A percentile compares a stretch with the other conserved stretches of the same genome.
Evolutionary conservation across 2,329 filamentous ascomycete genomes (phyloP).

Genomic region (Pestalotiopsis sp.): DNA sequence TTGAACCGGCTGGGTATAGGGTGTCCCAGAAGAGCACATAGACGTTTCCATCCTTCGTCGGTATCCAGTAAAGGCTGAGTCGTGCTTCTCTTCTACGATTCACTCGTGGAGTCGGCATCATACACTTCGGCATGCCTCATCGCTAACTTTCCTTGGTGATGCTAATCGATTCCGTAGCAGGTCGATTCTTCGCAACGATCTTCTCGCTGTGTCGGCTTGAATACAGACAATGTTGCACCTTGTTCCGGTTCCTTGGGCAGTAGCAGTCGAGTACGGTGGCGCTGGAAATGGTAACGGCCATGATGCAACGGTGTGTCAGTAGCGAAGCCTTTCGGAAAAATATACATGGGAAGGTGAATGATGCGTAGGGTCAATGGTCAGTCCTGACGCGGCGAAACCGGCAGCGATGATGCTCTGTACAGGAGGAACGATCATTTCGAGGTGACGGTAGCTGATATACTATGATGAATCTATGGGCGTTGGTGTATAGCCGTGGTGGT

Average conservation of each 20-base stretch:
- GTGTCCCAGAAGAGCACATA: conserved; percentile 29
- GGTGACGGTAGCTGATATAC: not conserved
- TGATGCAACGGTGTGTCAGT: conserved; percentile 1
- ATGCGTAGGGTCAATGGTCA: conserved; percentile 24
- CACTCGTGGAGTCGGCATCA: conserved; percentile 39
- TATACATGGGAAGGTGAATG: not conserved
- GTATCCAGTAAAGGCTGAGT: conserved; percentile 48
- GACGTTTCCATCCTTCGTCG: conserved; percentile 40
- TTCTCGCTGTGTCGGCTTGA: no score
- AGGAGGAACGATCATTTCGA: conserved; percentile 30
- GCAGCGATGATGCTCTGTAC: conserved; percentile 30
- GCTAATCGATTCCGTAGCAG: conserved; percentile 45
- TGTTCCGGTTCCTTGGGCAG: no score
- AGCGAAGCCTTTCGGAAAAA: not conserved
- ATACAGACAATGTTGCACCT: no score
- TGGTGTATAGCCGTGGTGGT: not conserved
- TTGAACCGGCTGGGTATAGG: conserved; percentile 42
- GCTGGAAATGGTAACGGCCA: conserved; percentile 29
- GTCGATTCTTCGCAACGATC: conserved; percentile 30
- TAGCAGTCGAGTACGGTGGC: conserved; percentile 42
- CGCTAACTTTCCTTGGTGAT: conserved; percentile 39
- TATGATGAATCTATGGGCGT: not conserved
- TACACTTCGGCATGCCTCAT: conserved; percentile 42
- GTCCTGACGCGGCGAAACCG: conserved; percentile 27
- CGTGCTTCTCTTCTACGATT: conserved; percentile 43